These are phyloP conservation scores for Aspergillus campestris DNA, from an alignment of 495 filamentous ascomycete genomes.

Conservation along the genomic window DNA sequence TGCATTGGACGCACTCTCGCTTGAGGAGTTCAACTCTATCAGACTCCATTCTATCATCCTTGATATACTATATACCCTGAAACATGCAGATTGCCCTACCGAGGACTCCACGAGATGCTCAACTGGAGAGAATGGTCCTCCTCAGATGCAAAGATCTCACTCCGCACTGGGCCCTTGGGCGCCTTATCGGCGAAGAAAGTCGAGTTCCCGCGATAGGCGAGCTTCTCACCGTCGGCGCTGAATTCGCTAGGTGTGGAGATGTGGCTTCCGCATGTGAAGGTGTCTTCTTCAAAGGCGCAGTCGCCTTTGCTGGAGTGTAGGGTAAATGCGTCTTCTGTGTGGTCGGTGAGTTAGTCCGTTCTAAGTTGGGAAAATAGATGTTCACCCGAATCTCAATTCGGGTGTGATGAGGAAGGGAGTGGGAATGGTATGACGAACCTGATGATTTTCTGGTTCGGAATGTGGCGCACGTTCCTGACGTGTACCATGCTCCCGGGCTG, in stretches of 20 bases:
- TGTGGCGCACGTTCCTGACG: conserved; percentile 59
- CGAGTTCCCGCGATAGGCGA: conserved; percentile 40
- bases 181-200: conserved; percentile 51
- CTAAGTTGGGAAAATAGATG: conserved; percentile 1
- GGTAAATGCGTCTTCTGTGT: conserved; percentile 46
- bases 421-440: conserved; percentile 21
- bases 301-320: conserved; percentile 50
- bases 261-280: conserved; percentile 42
- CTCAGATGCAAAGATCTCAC: conserved; percentile 27
- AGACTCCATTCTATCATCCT: background rate
- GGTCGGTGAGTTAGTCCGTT: background rate
- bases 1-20: no score
- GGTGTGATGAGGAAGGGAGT: background rate
- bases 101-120: conserved; percentile 25
- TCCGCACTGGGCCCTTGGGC: conserved; percentile 41
- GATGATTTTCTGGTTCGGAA: conserved; percentile 46
- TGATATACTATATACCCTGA: background rate
- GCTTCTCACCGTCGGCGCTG: conserved; percentile 33
- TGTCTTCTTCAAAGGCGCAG: conserved; percentile 41
- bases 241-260: conserved; percentile 37
- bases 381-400: no score
- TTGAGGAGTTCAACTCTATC: no score
- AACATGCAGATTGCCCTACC: background rate
- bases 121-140: conserved; percentile 32
- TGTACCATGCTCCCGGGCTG: conserved; percentile 61